Percentiles rank a stretch among this genome's conserved stretches.
These are phyloP conservation scores for Kodamaea nitidulidarum DNA, from an alignment of 805 yeast species.

Conservation along the genomic window DNA sequence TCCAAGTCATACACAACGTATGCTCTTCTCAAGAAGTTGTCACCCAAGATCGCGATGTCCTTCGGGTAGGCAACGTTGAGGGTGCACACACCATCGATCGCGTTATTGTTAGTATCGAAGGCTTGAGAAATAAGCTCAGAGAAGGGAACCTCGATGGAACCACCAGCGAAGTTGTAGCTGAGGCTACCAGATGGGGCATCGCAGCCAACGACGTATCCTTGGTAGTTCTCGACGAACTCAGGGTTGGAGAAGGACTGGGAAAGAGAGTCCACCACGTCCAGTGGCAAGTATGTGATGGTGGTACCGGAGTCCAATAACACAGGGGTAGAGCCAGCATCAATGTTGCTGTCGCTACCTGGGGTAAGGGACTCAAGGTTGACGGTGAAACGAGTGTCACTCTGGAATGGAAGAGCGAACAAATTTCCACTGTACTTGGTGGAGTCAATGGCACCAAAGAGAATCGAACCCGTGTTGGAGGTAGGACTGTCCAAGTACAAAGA, in stretches of 20 bases:
- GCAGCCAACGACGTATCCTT: neutral
- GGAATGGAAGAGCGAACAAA: slow-evolving; percentile 25
- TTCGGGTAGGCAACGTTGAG: neutral
- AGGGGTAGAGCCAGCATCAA: slow-evolving; percentile 26
- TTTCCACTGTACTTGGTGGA: slow-evolving; percentile 57
- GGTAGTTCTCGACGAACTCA: neutral
- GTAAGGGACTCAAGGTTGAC: slow-evolving; percentile 4
- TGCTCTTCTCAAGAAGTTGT: slow-evolving; percentile 24
- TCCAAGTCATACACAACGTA: slow-evolving; percentile 31
- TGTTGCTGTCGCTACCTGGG: neutral
- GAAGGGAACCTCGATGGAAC: slow-evolving; percentile 1
- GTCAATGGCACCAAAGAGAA: slow-evolving; percentile 73
- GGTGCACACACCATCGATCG: no score
- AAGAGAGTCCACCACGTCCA: neutral
- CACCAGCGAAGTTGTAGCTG: slow-evolving; percentile 1
- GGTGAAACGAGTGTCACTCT: neutral
- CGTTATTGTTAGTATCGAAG: slow-evolving; percentile 1
- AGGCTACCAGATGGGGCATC: neutral
- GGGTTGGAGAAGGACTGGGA: neutral
- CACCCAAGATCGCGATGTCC: slow-evolving; percentile 18
- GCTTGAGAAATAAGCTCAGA: neutral
- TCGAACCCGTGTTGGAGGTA: slow-evolving; percentile 42
- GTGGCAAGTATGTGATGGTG: slow-evolving; percentile 32
- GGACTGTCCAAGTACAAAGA: slow-evolving; percentile 56
- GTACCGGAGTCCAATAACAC: slow-evolving; percentile 55